Percentiles rank a stretch among this genome's conserved stretches.
phyloP scores from a whole-genome alignment of 768 basidiomycete genomes.

The Mycena capillaripes region DNA sequence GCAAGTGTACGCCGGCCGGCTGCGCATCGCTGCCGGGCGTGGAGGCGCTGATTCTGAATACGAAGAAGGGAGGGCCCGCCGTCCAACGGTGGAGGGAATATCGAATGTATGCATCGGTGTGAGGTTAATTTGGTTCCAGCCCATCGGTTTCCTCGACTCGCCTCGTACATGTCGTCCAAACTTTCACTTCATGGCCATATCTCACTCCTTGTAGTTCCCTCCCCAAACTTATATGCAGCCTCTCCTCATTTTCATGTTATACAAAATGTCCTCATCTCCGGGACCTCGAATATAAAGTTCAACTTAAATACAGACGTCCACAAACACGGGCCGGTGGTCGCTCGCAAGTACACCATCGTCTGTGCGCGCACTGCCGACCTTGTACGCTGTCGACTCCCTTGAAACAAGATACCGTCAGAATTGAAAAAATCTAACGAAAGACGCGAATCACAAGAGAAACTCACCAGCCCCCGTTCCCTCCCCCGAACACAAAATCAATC shows the following conservation, averaged over 20 bases:
- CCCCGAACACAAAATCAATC: slow-evolving; percentile 68
- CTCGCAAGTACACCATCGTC: slow-evolving; percentile 69
- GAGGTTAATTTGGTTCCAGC: no score
- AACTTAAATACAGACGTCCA: slow-evolving; percentile 50
- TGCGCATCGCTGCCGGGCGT: background rate
- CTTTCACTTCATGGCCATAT: no score
- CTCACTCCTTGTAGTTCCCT: no score
- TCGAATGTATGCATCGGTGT: no score
- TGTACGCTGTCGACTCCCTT: slow-evolving; percentile 55
- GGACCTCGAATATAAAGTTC: no score
- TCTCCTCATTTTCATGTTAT: no score
- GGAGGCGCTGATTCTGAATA: background rate
- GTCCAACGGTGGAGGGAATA: background rate
- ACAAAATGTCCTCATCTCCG: no score
- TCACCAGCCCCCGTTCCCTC: slow-evolving; percentile 59
- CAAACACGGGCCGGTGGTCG: slow-evolving; percentile 70
- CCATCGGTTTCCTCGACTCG: no score
- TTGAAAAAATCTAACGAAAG: background rate
- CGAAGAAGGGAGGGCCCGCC: background rate
- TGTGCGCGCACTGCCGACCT: slow-evolving; percentile 55
- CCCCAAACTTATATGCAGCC: no score
- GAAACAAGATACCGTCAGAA: background rate
- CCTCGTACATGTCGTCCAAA: no score
- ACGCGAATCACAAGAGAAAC: background rate
- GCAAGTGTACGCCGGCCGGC: background rate